phyloP scores from a whole-genome alignment of 2,329 filamentous ascomycete genomes.

The Paecilomyces fulvus region DNA sequence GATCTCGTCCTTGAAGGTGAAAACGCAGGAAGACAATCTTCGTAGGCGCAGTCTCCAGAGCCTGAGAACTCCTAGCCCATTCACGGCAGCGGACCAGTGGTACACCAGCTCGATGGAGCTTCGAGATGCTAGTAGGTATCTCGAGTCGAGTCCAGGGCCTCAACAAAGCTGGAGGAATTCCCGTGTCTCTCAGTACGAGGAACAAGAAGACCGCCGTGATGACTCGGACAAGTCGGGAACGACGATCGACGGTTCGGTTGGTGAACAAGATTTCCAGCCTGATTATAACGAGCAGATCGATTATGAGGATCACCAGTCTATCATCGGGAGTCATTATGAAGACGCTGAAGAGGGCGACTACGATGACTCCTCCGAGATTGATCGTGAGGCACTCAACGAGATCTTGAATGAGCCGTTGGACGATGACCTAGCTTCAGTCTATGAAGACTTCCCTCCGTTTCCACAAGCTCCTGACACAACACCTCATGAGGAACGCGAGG shows the following conservation, averaged over 20 bases:
- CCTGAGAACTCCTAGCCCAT: slow-evolving; percentile 66
- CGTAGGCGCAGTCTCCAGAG: slow-evolving; percentile 69
- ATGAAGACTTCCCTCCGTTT: slow-evolving; percentile 20
- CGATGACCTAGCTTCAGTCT: slow-evolving; percentile 4
- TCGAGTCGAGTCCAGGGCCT: slow-evolving; percentile 27
- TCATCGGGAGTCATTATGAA: slow-evolving; percentile 32
- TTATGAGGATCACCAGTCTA: slow-evolving; percentile 21
- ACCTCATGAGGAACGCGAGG: slow-evolving; percentile 85
- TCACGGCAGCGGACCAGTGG: slow-evolving; percentile 63
- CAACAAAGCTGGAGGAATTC: slow-evolving; percentile 22
- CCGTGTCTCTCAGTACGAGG: slow-evolving; percentile 10
- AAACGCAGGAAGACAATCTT: slow-evolving; percentile 69
- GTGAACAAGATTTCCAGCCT: background rate
- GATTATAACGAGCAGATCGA: slow-evolving; percentile 6
- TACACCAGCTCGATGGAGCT: slow-evolving; percentile 35
- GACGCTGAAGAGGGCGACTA: slow-evolving; percentile 35
- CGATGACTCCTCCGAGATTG: slow-evolving; percentile 43
- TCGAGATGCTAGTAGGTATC: slow-evolving; percentile 21
- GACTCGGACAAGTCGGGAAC: slow-evolving; percentile 5
- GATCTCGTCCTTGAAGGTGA: slow-evolving; percentile 70
- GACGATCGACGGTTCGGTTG: slow-evolving; percentile 1
- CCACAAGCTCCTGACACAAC: slow-evolving; percentile 42
- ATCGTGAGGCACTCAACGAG: slow-evolving; percentile 52
- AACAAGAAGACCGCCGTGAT: slow-evolving; percentile 14
- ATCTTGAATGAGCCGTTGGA: slow-evolving; percentile 40